Conservation (phyloP, 331 rosid species). For the Malus hybrid region DNA sequence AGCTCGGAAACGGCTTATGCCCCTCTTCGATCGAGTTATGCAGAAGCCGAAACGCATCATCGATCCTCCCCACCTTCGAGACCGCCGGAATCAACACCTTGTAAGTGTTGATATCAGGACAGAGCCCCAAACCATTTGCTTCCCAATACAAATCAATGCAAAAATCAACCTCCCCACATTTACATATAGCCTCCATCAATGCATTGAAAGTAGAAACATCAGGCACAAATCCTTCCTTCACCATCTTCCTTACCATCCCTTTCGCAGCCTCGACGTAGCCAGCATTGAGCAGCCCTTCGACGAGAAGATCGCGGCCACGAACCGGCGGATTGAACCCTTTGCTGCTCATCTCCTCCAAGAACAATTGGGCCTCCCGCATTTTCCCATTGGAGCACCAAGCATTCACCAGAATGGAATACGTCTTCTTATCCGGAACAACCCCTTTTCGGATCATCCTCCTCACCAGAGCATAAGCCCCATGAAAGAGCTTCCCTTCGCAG, state of each 20-base stretch:
- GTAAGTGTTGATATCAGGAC: constrained; percentile 68
- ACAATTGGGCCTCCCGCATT: constrained; percentile 66
- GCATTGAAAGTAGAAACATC: constrained; percentile 71
- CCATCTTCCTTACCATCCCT: constrained; percentile 67
- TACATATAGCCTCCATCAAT: constrained; percentile 43
- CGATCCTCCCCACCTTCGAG: constrained; percentile 54
- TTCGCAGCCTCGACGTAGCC: constrained; percentile 74
- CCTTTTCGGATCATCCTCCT: constrained; percentile 68
- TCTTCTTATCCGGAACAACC: constrained; percentile 52
- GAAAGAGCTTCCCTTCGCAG: constrained; percentile 65
- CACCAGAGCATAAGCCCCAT: constrained; percentile 73
- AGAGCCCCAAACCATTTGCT: constrained; percentile 48
- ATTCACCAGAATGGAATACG: constrained; percentile 60
- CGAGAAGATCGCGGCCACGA: constrained; percentile 81
- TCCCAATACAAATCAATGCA: constrained; percentile 52
- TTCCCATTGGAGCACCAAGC: constrained; percentile 90
- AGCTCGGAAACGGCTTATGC: constrained; percentile 61
- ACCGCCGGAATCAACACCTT: constrained; percentile 64
- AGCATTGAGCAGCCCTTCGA: constrained; percentile 72
- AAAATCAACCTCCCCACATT: constrained; percentile 54
- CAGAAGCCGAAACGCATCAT: constrained; percentile 65
- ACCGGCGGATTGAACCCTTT: constrained; percentile 81
- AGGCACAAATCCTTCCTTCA: constrained; percentile 54
- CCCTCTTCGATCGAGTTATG: constrained; percentile 68
- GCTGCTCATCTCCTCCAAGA: constrained; percentile 67